These are phyloP conservation scores for Apiotrichum brassicae DNA, from an alignment of 1,284 basidiomycete species.

Conservation along the genomic window DNA sequence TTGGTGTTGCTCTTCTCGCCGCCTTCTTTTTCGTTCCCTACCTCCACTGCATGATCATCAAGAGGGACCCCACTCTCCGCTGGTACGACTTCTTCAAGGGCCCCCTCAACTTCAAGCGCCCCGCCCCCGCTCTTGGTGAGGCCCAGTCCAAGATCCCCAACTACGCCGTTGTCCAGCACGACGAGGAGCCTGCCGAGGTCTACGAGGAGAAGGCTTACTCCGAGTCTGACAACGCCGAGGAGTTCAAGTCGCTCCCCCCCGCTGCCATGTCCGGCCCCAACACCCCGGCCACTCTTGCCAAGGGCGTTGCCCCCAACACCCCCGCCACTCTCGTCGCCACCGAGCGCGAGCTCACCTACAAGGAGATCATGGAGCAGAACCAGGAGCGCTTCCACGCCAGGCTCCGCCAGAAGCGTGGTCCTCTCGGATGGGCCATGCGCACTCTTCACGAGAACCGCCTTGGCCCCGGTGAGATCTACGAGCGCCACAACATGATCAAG, in stretches of 20 bases:
- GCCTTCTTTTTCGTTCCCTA: constrained; percentile 50
- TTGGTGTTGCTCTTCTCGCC: constrained; percentile 42
- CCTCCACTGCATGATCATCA: constrained; percentile 47
- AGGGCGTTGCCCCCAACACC: constrained; percentile 2
- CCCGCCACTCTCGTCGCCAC: too few relatives aligned
- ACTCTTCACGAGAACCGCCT: constrained; percentile 32
- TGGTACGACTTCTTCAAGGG: constrained; percentile 49
- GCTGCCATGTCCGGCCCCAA: constrained; percentile 15
- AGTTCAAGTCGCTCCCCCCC: constrained; percentile 22
- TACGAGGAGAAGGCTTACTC: constrained; percentile 14
- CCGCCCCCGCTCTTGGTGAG: constrained; percentile 26
- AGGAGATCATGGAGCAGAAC: constrained; percentile 21
- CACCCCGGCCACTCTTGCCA: background rate
- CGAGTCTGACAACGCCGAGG: background rate
- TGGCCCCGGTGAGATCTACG: constrained; percentile 33
- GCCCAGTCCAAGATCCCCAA: constrained; percentile 7
- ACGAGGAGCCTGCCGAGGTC: constrained; percentile 17
- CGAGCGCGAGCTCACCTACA: constrained; percentile 16
- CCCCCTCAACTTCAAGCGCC: constrained; percentile 45
- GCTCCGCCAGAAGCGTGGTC: constrained; percentile 25
- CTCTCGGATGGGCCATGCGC: constrained; percentile 38
- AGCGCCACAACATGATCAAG: constrained; percentile 27
- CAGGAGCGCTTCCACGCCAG: constrained; percentile 31
- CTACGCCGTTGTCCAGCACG: constrained; percentile 37
- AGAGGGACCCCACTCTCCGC: constrained; percentile 46